These are phyloP conservation scores for Ogataea pignaliae DNA, from an alignment of 805 yeast species.

Conservation along the genomic window DNA sequence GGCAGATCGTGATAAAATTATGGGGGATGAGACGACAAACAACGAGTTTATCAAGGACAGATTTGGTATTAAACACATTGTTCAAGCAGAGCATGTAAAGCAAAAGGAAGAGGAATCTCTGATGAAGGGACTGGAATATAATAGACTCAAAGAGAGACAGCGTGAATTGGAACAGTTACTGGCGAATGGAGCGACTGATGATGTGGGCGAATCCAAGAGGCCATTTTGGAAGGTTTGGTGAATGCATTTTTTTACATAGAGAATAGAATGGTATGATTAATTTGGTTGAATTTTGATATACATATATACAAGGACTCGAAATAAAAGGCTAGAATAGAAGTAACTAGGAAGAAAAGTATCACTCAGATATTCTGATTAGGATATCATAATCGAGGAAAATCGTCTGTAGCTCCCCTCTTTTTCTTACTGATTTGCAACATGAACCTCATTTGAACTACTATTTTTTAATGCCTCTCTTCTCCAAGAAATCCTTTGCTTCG, in stretches of 20 bases:
- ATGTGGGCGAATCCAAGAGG: constrained; percentile 3
- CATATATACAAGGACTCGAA: background rate
- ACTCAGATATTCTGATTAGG: no score
- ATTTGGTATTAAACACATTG: constrained; percentile 55
- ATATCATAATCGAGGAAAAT: no score
- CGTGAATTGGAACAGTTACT: constrained; percentile 15
- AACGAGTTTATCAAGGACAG: constrained; percentile 57
- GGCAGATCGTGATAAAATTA: constrained; percentile 30
- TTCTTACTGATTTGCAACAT: no score
- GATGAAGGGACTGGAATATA: constrained; percentile 39
- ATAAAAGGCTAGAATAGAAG: no score
- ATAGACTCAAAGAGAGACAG: constrained; percentile 32
- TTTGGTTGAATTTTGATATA: background rate
- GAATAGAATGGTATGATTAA: no score
- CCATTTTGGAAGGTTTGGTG: constrained; percentile 30
- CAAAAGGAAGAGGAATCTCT: constrained; percentile 64
- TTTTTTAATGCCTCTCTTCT: constrained; percentile 51
- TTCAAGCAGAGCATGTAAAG: constrained; percentile 66
- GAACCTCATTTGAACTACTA: constrained; percentile 4
- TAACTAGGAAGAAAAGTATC: no score
- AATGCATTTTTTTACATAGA: background rate
- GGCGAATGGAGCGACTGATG: constrained; percentile 1
- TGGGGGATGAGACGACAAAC: constrained; percentile 31
- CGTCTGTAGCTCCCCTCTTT: no score
- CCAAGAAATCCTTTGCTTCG: constrained; percentile 82